Percentiles rank a stretch among this genome's conserved stretches.
These are phyloP conservation scores for Cystofilobasidium capitatum DNA, from an alignment of 768 basidiomycete genomes.

Conservation along the genomic window DNA sequence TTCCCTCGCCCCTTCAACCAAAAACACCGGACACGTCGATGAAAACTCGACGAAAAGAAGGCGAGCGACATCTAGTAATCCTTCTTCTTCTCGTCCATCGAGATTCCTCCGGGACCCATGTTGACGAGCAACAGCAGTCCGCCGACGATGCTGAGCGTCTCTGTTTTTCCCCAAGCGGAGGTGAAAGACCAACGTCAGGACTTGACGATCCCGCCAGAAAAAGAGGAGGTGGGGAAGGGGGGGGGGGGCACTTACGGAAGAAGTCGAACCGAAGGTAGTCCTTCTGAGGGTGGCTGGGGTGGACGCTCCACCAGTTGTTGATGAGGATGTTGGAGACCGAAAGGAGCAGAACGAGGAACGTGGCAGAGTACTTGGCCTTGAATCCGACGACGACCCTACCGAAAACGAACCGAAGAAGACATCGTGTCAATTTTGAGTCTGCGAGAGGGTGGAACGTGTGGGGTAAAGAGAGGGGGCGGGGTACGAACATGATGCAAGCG, in stretches of 20 bases:
- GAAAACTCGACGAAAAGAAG: no score
- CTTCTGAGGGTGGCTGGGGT: conserved; percentile 81
- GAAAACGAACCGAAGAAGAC: no score
- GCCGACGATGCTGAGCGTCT: conserved; percentile 67
- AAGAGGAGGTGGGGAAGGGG: neutral
- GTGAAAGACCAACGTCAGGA: neutral
- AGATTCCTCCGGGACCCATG: conserved; percentile 95
- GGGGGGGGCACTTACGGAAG: conserved; percentile 44
- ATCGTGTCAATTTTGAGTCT: no score
- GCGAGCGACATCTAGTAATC: no score
- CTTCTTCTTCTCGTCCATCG: conserved; percentile 98
- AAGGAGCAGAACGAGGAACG: conserved; percentile 83
- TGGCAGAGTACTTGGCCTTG: conserved; percentile 98
- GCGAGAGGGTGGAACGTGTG: no score
- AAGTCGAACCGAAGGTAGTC: conserved; percentile 99
- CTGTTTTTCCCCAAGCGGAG: conserved; percentile 4
- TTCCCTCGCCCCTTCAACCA: no score
- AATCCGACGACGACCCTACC: conserved; percentile 97
- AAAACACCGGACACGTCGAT: no score
- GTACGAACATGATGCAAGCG: conserved; percentile 88
- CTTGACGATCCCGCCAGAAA: no score
- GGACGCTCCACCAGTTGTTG: conserved; percentile 98
- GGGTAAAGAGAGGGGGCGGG: no score
- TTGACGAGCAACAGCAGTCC: conserved; percentile 95
- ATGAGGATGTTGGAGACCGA: conserved; percentile 94